Evolutionary conservation across 1,139 yeast species (phyloP), one percentile per base, ranked within the genome.

Genomic region (Candida sp.): DNA sequence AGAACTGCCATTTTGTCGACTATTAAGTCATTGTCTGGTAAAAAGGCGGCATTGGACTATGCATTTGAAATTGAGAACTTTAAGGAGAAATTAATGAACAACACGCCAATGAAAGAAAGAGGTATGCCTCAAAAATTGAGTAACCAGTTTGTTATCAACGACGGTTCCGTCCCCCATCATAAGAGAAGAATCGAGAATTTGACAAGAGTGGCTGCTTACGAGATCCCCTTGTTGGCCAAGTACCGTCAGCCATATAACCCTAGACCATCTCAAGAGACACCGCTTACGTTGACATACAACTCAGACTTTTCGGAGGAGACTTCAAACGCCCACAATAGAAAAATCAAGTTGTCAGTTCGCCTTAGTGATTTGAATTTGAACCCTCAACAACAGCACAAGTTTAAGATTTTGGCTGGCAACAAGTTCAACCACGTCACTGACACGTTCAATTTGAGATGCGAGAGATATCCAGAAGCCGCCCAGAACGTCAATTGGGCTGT

Each of bases 131-230:
- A 76, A 38, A 75, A 68, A 58, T 67, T 65, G 57, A 68, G 77
- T 56, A 75, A 75, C 54, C 65, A 71, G n/a, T 63, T 66, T 47
- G 81, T 77, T 12, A 65, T 73, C 45, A 62, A 70, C 40, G 63
- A 64, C 44, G 81, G 81, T 42, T 61, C 62, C 27, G 68, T 71
- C 9, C 73, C 77, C 3, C 80, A 76, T 54, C 68, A 72, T 49
- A 59, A 59, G 44, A 68, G 81, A 58, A 69, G 72, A 56, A 61
- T 62, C 37, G 79, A 75, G 32, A 72, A 77, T 51, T 84, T 88
- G 63, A 87, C 86, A 62, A 81, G 98, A 62, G 77, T 90, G 38
- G 89, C 96, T 32, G 98, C 98, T 0, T 94, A 87, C 70, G 98
- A 93, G 68, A 80, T 93, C 77, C 99, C 99, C 3, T 81, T 86